Conservation (phyloP, 768 basidiomycete species). For the Leccinellum albellum region DNA sequence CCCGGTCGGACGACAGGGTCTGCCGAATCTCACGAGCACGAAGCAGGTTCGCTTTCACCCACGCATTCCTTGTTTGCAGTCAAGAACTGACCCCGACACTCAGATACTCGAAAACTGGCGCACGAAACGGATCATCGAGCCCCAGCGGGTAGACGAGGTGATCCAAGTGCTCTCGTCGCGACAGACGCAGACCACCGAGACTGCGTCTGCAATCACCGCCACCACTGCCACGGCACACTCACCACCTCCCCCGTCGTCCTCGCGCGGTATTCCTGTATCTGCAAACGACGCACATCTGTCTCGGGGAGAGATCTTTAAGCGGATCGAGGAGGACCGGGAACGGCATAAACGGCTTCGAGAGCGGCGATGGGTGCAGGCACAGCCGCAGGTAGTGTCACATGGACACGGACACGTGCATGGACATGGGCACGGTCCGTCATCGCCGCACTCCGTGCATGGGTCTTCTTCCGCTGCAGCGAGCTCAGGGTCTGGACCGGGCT, state of each 20-base stretch:
- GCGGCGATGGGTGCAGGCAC: conserved; percentile 85
- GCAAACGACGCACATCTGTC: conserved; percentile 36
- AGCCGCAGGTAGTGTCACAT: conserved; percentile 39
- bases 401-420: neutral
- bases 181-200: neutral
- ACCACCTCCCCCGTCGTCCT: neutral
- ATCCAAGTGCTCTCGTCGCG: conserved; percentile 29
- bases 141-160: conserved; percentile 73
- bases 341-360: conserved; percentile 90
- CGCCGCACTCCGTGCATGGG: neutral
- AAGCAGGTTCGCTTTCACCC: conserved; percentile 64
- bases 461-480: neutral
- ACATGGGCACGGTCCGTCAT: too few species aligned
- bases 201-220: too few species aligned
- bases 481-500: conserved; percentile 1
- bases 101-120: conserved; percentile 80
- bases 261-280: neutral
- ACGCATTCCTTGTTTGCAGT: neutral
- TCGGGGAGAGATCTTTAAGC: conserved; percentile 70
- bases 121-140: conserved; percentile 78
- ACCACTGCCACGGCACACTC: too few species aligned
- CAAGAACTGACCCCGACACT: neutral
- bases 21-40: conserved; percentile 84
- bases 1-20: conserved; percentile 77
- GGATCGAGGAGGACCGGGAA: conserved; percentile 91